Evolutionary conservation across 495 filamentous ascomycete species (phyloP).

Genomic region (Hypomontagnella monticulosa): DNA sequence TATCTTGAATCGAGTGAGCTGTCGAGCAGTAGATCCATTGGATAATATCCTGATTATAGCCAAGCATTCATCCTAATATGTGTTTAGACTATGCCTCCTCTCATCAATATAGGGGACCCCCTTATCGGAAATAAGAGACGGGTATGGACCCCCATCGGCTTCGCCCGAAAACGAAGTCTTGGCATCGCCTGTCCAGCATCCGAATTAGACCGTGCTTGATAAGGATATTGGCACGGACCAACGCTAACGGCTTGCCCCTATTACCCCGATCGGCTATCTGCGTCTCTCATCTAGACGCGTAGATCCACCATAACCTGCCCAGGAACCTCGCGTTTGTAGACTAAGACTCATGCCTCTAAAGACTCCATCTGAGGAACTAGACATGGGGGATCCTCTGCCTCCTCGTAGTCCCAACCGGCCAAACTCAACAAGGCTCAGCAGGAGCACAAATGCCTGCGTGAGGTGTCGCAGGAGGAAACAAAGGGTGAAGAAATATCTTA

Average conservation of each 20-base stretch:
- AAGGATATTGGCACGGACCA: background rate
- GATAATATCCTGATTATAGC: background rate
- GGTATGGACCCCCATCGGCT: no score
- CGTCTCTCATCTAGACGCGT: background rate
- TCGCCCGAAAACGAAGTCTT: background rate
- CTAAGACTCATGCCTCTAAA: background rate
- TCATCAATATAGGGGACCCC: no score
- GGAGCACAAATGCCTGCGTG: slow-evolving; percentile 29
- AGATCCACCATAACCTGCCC: no score
- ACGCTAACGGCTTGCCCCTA: background rate
- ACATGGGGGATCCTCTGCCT: slow-evolving; percentile 21
- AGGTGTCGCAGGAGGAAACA: slow-evolving; percentile 30
- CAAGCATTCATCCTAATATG: background rate
- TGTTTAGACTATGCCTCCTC: no score
- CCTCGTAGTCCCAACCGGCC: slow-evolving; percentile 21
- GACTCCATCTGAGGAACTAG: slow-evolving; percentile 1
- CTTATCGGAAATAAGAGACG: background rate
- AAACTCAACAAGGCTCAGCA: slow-evolving; percentile 20
- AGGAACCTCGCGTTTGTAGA: no score
- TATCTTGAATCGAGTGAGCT: background rate
- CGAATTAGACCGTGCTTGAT: background rate
- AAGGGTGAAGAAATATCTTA: slow-evolving; percentile 7
- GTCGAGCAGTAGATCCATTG: background rate
- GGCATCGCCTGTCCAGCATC: background rate
- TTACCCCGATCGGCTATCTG: background rate